Conservation (phyloP, 768 basidiomycete species). For the Rhodotorula diobovata region DNA sequence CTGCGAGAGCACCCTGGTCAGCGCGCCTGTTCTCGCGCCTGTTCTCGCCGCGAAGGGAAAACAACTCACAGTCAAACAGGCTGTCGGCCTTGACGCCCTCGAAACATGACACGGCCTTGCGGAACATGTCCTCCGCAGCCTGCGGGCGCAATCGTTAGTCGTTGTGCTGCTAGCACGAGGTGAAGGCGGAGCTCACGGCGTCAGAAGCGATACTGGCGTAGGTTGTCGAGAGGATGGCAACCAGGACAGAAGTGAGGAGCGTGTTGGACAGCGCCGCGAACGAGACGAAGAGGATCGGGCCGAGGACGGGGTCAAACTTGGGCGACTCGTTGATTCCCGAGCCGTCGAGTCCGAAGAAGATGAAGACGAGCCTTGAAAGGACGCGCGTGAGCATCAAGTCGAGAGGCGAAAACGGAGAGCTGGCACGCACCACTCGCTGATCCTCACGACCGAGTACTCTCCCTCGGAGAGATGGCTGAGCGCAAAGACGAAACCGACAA, state of each 20-base stretch:
- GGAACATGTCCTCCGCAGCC: conserved; percentile 74
- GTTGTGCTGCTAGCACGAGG: no score
- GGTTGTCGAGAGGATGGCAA: conserved; percentile 77
- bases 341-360: conserved; percentile 85
- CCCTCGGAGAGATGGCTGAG: conserved; percentile 41
- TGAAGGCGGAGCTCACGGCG: conserved; percentile 50
- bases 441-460: conserved; percentile 23
- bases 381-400: neutral
- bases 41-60: no score
- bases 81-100: conserved; percentile 62
- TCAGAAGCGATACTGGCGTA: conserved; percentile 90
- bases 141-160: neutral
- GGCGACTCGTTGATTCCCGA: conserved; percentile 72
- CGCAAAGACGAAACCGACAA: conserved; percentile 39
- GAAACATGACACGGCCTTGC: conserved; percentile 84
- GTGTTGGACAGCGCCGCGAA: conserved; percentile 93
- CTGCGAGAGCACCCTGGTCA: no score
- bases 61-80: conserved; percentile 38
- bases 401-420: no score
- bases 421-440: conserved; percentile 30
- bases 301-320: conserved; percentile 78
- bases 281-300: conserved; percentile 69
- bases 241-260: conserved; percentile 63
- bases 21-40: no score
- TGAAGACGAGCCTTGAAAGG: conserved; percentile 44